Evolutionary conservation across 2,329 filamentous ascomycete genomes (phyloP).

Genomic region (Trichoderma sp.): DNA sequence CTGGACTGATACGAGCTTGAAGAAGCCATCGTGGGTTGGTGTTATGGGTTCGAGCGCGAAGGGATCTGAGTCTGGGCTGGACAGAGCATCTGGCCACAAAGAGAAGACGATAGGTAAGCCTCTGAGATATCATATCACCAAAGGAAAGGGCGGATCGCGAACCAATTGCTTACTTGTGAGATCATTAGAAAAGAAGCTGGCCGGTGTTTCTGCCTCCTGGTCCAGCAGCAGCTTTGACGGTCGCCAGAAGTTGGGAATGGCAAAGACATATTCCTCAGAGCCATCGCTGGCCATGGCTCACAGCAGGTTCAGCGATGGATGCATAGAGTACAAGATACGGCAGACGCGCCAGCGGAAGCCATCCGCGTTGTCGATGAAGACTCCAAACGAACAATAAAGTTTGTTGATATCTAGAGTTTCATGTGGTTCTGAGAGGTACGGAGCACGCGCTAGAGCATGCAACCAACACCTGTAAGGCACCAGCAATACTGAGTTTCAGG

Average conservation of each 20-base stretch:
- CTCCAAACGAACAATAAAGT: neutral
- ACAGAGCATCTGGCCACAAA: neutral
- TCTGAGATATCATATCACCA: neutral
- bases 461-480: neutral
- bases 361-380: neutral
- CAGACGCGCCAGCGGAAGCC: neutral
- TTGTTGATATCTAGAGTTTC: neutral
- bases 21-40: constrained; percentile 35
- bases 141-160: neutral
- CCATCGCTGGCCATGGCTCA: constrained; percentile 40
- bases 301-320: neutral
- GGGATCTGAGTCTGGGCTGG: constrained; percentile 22
- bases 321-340: constrained; percentile 2
- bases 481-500: neutral
- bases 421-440: neutral
- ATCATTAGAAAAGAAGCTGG: constrained; percentile 45
- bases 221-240: constrained; percentile 52
- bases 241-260: constrained; percentile 62
- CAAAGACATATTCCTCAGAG: constrained; percentile 59
- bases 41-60: constrained; percentile 25
- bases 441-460: neutral
- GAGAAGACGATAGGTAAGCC: neutral
- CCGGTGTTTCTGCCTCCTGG: constrained; percentile 30
- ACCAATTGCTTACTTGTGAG: constrained; percentile 33
- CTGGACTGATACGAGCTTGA: constrained; percentile 29